Evolutionary conservation across 2,329 filamentous ascomycete species (phyloP).

Genomic region (Diaporthe citriasiana): DNA sequence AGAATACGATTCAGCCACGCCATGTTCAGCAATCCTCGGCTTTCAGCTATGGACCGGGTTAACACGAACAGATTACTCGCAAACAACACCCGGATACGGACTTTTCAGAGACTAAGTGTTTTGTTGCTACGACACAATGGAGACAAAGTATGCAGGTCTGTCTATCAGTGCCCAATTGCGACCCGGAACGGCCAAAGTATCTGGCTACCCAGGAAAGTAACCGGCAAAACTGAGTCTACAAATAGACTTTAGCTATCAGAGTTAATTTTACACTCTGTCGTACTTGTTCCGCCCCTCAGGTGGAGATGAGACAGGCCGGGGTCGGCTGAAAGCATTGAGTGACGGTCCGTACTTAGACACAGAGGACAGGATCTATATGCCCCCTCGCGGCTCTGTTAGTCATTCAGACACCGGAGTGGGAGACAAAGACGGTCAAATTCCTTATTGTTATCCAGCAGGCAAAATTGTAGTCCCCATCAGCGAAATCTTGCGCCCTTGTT

Average conservation of each 20-base stretch:
- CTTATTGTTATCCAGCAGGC: not conserved
- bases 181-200: not conserved
- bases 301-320: not conserved
- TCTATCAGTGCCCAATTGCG: not conserved
- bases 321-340: not conserved
- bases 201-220: not conserved
- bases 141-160: not conserved
- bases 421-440: not conserved
- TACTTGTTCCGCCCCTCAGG: not conserved
- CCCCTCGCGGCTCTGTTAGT: no score
- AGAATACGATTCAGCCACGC: not conserved
- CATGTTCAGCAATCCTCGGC: no score
- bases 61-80: not conserved
- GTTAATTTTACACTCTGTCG: not conserved
- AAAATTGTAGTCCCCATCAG: not conserved
- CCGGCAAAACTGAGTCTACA: not conserved
- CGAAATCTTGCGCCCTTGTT: not conserved
- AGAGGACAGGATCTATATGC: not conserved
- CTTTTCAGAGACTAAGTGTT: not conserved
- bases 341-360: not conserved
- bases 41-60: not conserved
- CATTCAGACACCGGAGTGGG: no score
- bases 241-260: not conserved
- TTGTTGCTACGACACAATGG: not conserved
- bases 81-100: accelerated